Base-by-base conservation (phyloP, 129 eudicot species). In the Lactuca saligna region DNA sequence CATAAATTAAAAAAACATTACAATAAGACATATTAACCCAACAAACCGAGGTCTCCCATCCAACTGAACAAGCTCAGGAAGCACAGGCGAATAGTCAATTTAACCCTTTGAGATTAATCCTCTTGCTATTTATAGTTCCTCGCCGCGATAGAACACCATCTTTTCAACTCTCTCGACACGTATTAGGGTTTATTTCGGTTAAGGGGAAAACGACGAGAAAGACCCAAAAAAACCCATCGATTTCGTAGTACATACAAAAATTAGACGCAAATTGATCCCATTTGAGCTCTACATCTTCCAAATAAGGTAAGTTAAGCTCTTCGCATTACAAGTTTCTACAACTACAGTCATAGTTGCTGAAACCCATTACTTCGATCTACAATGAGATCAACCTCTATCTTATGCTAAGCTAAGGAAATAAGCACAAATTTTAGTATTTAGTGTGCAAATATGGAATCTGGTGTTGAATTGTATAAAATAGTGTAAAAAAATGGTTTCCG, bases 141-240 rank as follows among this genome's bases (percentile, higher is more conserved):
- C 7, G 69, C 39, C 5, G 53, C 70, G 31, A 7, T 14, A 65
- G 58, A 25, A 13, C 44, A 46, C 0, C 20, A 37, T 38, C 25
- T 35, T 59, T 74, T 67, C 66, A 55, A 14, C 78, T 61, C 57
- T 55, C 72, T 63, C 78, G 10, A 31, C 75, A 70, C 77, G 66
- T 35, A 16, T 46, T 75, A 75, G 79, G 79, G 79, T 75, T 75
- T 67, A 75, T 67, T 75, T 67, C 55, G 58, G 53, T 74, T 65
- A 33, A 25, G 57, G 6, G 35, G 61, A 16, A 65, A 56, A 48
- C 71, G 16, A 57, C 53, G 15, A 67, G 61, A 11, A 33, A 41
- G 49, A 17, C 63, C 7, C 33, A 69, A 29, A 69, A 48, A 48
- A 57, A 57, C 13, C 61, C 12, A 12, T 55, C 20, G 34, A 65